phyloP scores from a whole-genome alignment of 768 basidiomycete species.

The Amyloporia xantha region DNA sequence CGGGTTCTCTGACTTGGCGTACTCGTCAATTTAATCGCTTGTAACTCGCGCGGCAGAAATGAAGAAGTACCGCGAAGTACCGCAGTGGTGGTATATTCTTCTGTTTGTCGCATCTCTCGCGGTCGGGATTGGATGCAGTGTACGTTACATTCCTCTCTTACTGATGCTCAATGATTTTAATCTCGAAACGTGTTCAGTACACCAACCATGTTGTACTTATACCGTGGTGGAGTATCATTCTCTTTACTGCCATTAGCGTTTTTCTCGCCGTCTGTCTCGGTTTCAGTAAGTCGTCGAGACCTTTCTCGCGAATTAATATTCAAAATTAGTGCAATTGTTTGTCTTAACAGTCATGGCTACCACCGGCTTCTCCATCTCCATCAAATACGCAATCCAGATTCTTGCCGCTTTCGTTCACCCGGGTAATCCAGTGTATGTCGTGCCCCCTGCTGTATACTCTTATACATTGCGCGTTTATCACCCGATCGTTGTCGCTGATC shows the following conservation, averaged over 20 bases:
- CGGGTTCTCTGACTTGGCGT: not conserved
- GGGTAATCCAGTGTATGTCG: slow-evolving; percentile 38
- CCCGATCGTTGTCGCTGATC: not conserved
- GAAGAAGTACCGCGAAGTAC: slow-evolving; percentile 47
- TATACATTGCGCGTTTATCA: not conserved
- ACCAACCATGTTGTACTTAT: slow-evolving; percentile 35
- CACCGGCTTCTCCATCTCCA: slow-evolving; percentile 39
- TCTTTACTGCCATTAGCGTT: slow-evolving; percentile 38
- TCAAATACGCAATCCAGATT: slow-evolving; percentile 44
- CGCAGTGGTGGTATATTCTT: slow-evolving; percentile 43
- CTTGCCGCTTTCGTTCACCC: slow-evolving; percentile 45
- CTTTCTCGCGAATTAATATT: not conserved
- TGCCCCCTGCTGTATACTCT: too few species aligned
- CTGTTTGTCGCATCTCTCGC: slow-evolving; percentile 40
- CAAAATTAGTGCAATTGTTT: not conserved
- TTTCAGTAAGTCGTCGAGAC: slow-evolving; percentile 32
- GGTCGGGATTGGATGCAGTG: slow-evolving; percentile 41
- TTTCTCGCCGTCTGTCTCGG: slow-evolving; percentile 30
- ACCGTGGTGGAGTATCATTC: slow-evolving; percentile 48
- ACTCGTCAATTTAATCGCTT: not conserved
- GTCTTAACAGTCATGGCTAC: slow-evolving; percentile 31
- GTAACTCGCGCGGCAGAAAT: slow-evolving; percentile 29
- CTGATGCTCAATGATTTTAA: not conserved
- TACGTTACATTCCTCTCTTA: slow-evolving; percentile 14
- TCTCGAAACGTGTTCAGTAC: slow-evolving; percentile 15